These are phyloP conservation scores for Leishmania tarentolae DNA, from an alignment of 208 protist species.

Conservation along the genomic window DNA sequence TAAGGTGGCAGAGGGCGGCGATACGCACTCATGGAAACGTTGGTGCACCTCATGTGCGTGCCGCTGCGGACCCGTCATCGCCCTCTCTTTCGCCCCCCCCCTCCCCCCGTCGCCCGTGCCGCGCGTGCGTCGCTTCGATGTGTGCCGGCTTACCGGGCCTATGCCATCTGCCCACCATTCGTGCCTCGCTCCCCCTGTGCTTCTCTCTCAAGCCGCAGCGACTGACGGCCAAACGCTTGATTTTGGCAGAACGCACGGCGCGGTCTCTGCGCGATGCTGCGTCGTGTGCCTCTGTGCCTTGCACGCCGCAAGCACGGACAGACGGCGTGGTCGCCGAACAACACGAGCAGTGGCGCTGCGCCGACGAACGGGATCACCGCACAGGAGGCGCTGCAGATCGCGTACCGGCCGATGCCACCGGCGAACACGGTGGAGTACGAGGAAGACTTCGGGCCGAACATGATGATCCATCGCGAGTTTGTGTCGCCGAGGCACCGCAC, in stretches of 20 bases:
- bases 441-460: constrained; percentile 82
- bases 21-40: not conserved
- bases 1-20: not conserved
- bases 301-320: constrained; percentile 71
- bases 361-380: constrained; percentile 73
- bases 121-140: not conserved
- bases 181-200: not conserved
- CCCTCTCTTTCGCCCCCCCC: not conserved
- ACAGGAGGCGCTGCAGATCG: constrained; percentile 80
- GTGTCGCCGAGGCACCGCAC: constrained; percentile 65
- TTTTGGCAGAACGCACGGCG: not conserved
- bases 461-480: constrained; percentile 90
- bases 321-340: constrained; percentile 77
- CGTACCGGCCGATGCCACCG: constrained; percentile 83
- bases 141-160: not conserved
- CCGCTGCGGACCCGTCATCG: not conserved
- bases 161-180: not conserved
- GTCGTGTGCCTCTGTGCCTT: constrained; percentile 9
- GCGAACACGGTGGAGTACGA: constrained; percentile 85
- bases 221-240: not conserved
- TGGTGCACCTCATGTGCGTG: not conserved
- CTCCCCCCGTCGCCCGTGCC: not conserved
- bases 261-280: constrained; percentile 31
- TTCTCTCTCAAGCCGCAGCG: not conserved
- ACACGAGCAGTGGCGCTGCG: constrained; percentile 57